Evolutionary conservation across 768 basidiomycete species (phyloP).

Genomic region (Auriscalpium microsporum): DNA sequence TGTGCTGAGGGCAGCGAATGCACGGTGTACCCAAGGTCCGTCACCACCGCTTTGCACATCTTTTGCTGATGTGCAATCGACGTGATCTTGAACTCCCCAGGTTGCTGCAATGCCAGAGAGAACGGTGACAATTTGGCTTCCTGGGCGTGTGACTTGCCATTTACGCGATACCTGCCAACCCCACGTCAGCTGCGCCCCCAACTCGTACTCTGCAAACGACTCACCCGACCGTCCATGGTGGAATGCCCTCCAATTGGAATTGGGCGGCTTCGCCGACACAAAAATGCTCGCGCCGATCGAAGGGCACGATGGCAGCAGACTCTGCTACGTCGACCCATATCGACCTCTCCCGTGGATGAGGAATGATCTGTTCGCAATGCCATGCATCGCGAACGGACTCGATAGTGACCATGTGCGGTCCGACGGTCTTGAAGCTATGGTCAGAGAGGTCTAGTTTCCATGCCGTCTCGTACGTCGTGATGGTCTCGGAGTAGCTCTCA

Average conservation of each 20-base stretch:
- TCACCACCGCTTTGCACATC: constrained; percentile 78
- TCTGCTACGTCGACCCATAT: constrained; percentile 94
- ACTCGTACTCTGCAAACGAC: constrained; percentile 14
- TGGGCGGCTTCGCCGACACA: constrained; percentile 88
- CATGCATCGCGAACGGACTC: constrained; percentile 75
- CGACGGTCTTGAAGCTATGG: constrained; percentile 70
- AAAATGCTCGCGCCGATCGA: constrained; percentile 68
- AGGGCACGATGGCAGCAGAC: constrained; percentile 84
- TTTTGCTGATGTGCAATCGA: constrained; percentile 91
- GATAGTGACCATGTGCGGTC: constrained; percentile 73
- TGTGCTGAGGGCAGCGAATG: constrained; percentile 84
- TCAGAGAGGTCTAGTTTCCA: constrained; percentile 72
- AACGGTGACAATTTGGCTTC: constrained; percentile 77
- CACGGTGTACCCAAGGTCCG: constrained; percentile 64
- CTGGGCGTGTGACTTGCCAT: constrained; percentile 64
- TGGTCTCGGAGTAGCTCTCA: constrained; percentile 46
- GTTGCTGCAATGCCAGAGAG: constrained; percentile 71
- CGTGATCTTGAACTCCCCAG: constrained; percentile 77
- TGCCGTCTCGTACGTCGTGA: constrained; percentile 36
- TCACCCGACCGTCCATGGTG: constrained; percentile 86
- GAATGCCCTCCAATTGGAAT: constrained; percentile 89
- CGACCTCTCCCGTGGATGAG: constrained; percentile 51
- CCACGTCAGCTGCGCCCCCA: neutral
- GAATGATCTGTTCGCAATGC: constrained; percentile 65
- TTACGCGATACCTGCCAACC: constrained; percentile 61